Evolutionary conservation across 352 stramenopile genomes (phyloP).

Genomic region (Globisporangium parvum): DNA sequence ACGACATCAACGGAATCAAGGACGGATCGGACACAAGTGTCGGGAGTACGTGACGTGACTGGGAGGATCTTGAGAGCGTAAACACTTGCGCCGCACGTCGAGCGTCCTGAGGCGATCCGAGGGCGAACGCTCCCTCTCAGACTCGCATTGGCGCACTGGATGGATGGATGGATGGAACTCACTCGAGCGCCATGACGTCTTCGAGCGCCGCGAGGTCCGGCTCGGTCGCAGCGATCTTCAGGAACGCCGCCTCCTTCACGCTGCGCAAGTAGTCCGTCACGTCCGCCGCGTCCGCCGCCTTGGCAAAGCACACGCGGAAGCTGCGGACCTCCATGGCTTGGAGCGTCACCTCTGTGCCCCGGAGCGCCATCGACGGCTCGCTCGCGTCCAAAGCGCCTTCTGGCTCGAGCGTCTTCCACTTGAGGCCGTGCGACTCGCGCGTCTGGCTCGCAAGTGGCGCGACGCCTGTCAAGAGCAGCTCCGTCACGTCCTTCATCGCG

Average conservation of each 20-base stretch:
- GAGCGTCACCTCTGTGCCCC: slow-evolving; percentile 60
- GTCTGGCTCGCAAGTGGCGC: slow-evolving; percentile 36
- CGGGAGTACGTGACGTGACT: too few species aligned
- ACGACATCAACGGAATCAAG: too few species aligned
- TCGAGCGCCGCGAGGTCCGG: slow-evolving; percentile 21
- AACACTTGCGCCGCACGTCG: too few species aligned
- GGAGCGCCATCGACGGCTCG: slow-evolving; percentile 31
- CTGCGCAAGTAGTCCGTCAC: slow-evolving; percentile 8
- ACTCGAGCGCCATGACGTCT: slow-evolving; percentile 32
- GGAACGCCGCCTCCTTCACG: slow-evolving; percentile 17
- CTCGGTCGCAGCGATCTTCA: slow-evolving; percentile 5
- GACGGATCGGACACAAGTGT: too few species aligned
- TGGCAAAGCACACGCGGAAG: slow-evolving; percentile 73
- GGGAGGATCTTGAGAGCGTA: too few species aligned
- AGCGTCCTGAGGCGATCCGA: too few species aligned
- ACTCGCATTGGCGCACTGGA: too few species aligned
- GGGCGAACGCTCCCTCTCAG: not conserved
- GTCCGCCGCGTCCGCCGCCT: not conserved
- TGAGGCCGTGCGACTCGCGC: slow-evolving; percentile 2
- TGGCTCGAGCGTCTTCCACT: slow-evolving; percentile 33
- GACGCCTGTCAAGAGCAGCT: slow-evolving; percentile 88
- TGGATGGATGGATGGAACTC: too few species aligned
- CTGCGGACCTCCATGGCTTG: slow-evolving; percentile 92
- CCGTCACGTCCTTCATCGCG: slow-evolving; percentile 57
- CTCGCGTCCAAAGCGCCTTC: slow-evolving; percentile 15